Percentiles rank a stretch among this genome's conserved stretches.
Conservation (phyloP, 176 grass and related monocot species). For the Triticum timopheevii region DNA sequence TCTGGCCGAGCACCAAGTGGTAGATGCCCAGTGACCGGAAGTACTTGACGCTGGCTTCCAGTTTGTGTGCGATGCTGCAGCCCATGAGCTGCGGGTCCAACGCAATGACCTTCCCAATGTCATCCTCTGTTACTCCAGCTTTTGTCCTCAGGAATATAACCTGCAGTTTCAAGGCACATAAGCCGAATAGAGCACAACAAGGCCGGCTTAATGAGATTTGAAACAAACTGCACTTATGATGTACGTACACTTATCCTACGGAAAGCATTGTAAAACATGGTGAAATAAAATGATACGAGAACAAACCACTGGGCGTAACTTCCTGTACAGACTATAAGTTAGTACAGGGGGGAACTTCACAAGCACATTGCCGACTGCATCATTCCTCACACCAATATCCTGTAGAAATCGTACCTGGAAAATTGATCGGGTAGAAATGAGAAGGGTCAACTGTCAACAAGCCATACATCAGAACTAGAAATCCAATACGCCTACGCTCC, state of each 20-base stretch:
- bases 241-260: conserved; percentile 1
- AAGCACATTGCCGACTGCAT: conserved; percentile 72
- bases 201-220: neutral
- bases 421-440: conserved; percentile 19
- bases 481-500: neutral
- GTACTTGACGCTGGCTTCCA: conserved; percentile 87
- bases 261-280: neutral
- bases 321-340: conserved; percentile 88
- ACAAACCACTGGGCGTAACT: conserved; percentile 93
- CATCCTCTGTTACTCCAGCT: conserved; percentile 68
- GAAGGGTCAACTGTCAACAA: neutral
- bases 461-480: conserved; percentile 1
- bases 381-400: conserved; percentile 85
- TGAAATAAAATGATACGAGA: conserved; percentile 20
- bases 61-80: conserved; percentile 81
- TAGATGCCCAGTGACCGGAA: conserved; percentile 84
- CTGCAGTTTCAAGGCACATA: conserved; percentile 33
- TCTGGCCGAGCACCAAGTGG: conserved; percentile 63
- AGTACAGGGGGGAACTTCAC: conserved; percentile 79
- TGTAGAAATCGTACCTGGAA: conserved; percentile 83
- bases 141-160: conserved; percentile 86
- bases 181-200: conserved; percentile 19
- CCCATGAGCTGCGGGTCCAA: conserved; percentile 89
- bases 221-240: neutral
- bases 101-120: conserved; percentile 90